Percentiles rank a stretch among this genome's conserved stretches.
These are phyloP conservation scores for Xylaria flabelliformis DNA, from an alignment of 495 filamentous ascomycete species.

Conservation along the genomic window DNA sequence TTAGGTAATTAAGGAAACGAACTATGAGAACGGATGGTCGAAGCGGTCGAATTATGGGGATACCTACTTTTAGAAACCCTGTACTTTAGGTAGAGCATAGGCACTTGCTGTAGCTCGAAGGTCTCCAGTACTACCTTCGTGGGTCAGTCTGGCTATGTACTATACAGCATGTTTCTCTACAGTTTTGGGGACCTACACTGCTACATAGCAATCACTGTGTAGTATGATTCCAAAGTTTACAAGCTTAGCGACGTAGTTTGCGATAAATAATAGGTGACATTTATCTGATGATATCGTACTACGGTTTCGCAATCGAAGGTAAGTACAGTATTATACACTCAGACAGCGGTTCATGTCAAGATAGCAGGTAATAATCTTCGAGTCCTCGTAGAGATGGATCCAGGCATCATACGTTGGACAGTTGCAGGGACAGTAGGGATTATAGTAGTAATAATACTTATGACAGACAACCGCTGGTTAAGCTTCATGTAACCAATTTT, in stretches of 20 bases:
- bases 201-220: background rate
- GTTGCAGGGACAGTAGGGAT: too few relatives aligned
- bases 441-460: background rate
- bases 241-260: background rate
- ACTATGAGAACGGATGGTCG: background rate
- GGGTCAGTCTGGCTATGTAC: too few relatives aligned
- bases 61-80: background rate
- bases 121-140: too few relatives aligned
- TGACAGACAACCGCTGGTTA: background rate
- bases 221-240: background rate
- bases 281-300: background rate
- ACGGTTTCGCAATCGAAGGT: background rate
- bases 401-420: background rate
- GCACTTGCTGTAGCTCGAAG: too few relatives aligned
- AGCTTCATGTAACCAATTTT: background rate
- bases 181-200: background rate
- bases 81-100: too few relatives aligned
- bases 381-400: background rate
- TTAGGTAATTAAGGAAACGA: background rate
- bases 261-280: background rate
- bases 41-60: conserved; percentile 19
- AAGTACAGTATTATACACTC: background rate
- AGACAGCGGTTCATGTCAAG: background rate
- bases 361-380: background rate
- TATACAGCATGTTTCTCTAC: too few relatives aligned